These are phyloP conservation scores for Liquidambar formosana DNA, from an alignment of 164 flowering plant species.

Conservation along the genomic window DNA sequence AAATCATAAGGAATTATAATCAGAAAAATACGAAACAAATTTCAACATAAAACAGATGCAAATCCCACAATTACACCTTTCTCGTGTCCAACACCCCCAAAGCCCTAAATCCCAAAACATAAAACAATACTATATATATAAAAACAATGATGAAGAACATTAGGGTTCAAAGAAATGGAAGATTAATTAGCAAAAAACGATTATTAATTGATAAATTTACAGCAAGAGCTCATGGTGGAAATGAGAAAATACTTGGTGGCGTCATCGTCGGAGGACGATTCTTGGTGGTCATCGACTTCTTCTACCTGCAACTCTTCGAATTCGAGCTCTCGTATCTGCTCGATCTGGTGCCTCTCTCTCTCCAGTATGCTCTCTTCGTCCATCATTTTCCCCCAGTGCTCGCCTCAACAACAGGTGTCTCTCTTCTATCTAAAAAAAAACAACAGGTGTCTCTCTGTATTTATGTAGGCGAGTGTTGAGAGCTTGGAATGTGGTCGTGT, in stretches of 20 bases:
- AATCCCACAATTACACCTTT: background rate
- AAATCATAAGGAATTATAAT: background rate
- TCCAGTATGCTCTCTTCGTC: conserved; percentile 40
- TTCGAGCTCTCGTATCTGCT: conserved; percentile 81
- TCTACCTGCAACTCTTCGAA: conserved; percentile 78
- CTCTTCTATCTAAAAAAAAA: too few species aligned
- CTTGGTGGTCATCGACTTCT: conserved; percentile 62
- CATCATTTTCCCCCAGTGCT: too few species aligned
- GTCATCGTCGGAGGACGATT: conserved; percentile 49
- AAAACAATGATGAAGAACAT: background rate
- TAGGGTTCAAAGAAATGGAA: background rate
- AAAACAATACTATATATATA: background rate
- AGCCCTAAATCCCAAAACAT: background rate
- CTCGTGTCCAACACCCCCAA: background rate
- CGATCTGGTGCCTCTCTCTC: conserved; percentile 73
- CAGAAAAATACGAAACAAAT: background rate
- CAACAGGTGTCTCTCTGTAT: too few species aligned
- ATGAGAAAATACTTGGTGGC: conserved; percentile 25
- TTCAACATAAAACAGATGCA: background rate
- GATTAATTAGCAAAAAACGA: background rate
- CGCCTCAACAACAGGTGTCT: too few species aligned
- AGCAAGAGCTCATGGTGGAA: background rate
- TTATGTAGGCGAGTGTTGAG: too few species aligned
- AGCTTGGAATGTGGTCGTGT: too few species aligned
- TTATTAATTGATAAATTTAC: background rate